Percentiles rank a stretch among this genome's conserved stretches.
Evolutionary conservation across 768 basidiomycete species (phyloP).

Genomic region (Hypsizygus marmoreus): DNA sequence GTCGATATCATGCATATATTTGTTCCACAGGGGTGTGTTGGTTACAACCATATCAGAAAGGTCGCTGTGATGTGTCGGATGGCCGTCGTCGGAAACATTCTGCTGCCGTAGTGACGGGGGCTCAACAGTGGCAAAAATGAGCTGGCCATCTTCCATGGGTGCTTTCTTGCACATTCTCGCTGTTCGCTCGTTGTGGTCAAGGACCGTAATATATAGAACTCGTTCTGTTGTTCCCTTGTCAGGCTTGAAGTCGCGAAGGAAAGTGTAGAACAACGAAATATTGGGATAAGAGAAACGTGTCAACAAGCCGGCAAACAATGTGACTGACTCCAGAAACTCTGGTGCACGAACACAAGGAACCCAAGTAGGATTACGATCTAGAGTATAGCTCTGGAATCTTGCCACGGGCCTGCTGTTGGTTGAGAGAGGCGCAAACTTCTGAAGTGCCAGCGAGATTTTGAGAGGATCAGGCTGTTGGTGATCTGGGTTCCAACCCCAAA

Average conservation of each 20-base stretch:
- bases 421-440: background rate
- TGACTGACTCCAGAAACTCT: background rate
- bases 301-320: background rate
- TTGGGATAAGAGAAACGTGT: background rate
- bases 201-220: slow-evolving; percentile 2
- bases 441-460: background rate
- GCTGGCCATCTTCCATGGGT: background rate
- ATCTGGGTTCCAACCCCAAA: slow-evolving; percentile 17
- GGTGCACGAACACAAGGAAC: background rate
- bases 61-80: too few relatives aligned
- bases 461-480: slow-evolving; percentile 3
- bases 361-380: background rate
- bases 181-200: background rate
- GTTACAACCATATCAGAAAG: too few relatives aligned
- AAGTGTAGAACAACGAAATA: slow-evolving; percentile 1
- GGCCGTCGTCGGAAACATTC: too few relatives aligned
- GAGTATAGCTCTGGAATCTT: background rate
- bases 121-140: too few relatives aligned
- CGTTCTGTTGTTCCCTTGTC: background rate
- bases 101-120: too few relatives aligned
- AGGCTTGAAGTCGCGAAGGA: background rate
- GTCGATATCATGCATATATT: too few relatives aligned
- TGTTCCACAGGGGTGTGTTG: too few relatives aligned
- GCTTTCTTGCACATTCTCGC: background rate
- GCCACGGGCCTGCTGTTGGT: background rate